A percentile compares a stretch with the other conserved stretches of the same genome.
Evolutionary conservation across 805 yeast species (phyloP).

Genomic region (Starmerella tilneyi): DNA sequence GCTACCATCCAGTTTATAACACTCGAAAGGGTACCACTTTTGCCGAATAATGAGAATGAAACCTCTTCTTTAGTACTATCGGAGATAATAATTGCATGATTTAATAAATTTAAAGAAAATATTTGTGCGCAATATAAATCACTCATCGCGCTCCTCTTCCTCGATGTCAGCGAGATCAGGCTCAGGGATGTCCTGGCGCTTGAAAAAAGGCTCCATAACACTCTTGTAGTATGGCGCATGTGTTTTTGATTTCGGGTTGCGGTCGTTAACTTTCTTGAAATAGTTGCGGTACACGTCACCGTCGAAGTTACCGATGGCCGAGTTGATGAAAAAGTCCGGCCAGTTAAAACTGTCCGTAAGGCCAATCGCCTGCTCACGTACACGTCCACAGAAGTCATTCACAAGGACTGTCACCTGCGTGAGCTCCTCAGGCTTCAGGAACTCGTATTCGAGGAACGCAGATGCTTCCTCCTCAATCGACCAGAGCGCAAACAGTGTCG

Average conservation of each 20-base stretch:
- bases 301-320: conserved; percentile 65
- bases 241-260: conserved; percentile 34
- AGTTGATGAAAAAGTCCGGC: conserved; percentile 66
- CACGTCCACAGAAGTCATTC: conserved; percentile 38
- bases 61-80: too few species aligned
- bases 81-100: too few species aligned
- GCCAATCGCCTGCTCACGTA: conserved; percentile 60
- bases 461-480: conserved; percentile 62
- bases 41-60: too few species aligned
- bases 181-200: conserved; percentile 20
- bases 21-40: too few species aligned
- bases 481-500: conserved; percentile 43
- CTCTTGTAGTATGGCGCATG: conserved; percentile 47
- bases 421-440: conserved; percentile 42
- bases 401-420: conserved; percentile 36
- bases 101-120: background rate
- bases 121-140: background rate
- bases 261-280: conserved; percentile 49
- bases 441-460: conserved; percentile 53
- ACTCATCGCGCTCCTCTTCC: conserved; percentile 19
- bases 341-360: conserved; percentile 73
- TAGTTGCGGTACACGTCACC: conserved; percentile 78
- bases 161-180: conserved; percentile 18
- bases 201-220: conserved; percentile 28
- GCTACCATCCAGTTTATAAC: too few species aligned